Evolutionary conservation across 257 asterid genomes (phyloP).

Genomic region (Buddleja alternifolia): DNA sequence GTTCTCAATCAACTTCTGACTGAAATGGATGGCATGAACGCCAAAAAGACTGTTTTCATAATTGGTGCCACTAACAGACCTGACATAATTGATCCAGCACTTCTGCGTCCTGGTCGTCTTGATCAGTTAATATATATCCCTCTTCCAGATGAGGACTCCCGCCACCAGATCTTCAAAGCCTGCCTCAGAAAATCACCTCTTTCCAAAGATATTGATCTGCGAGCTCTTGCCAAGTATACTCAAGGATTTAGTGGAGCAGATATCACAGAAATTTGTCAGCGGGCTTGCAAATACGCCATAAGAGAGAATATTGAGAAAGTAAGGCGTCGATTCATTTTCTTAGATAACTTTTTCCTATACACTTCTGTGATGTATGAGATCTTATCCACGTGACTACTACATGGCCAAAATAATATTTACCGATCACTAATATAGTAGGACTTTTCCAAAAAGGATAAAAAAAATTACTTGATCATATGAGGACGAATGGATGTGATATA

Average conservation of each 20-base stretch:
- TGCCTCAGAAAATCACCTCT: conserved; percentile 70
- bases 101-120: conserved; percentile 70
- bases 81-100: conserved; percentile 65
- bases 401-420: neutral
- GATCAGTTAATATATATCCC: conserved; percentile 69
- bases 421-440: neutral
- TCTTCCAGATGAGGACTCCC: conserved; percentile 67
- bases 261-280: conserved; percentile 65
- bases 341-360: neutral
- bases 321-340: conserved; percentile 8
- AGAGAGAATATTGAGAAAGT: conserved; percentile 60
- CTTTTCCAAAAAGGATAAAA: no score
- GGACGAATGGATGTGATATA: neutral
- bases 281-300: conserved; percentile 66
- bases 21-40: conserved; percentile 73
- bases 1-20: conserved; percentile 69
- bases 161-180: conserved; percentile 61
- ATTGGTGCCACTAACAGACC: conserved; percentile 75
- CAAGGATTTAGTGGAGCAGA: conserved; percentile 74
- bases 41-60: conserved; percentile 64
- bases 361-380: neutral
- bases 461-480: neutral
- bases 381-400: neutral
- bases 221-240: conserved; percentile 62
- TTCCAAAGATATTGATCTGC: conserved; percentile 51